These are phyloP conservation scores for Klebsormidium nitens DNA, from an alignment of 139 green algal genomes.

Conservation along the genomic window DNA sequence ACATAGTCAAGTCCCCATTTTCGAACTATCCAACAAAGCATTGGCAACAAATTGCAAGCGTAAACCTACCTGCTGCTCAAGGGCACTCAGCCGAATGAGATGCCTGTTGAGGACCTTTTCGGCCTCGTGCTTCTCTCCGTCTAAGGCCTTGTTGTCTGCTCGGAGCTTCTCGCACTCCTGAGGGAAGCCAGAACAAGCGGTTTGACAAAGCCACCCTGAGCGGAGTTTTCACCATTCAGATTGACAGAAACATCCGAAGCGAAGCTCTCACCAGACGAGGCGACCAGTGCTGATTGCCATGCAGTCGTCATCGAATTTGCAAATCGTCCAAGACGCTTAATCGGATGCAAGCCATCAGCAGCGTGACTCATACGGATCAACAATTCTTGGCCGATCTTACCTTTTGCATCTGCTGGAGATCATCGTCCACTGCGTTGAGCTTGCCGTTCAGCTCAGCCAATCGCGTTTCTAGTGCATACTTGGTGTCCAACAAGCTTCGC, in stretches of 20 bases:
- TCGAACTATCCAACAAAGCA: too few relatives aligned
- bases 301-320: too few relatives aligned
- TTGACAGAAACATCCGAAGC: too few relatives aligned
- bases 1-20: too few relatives aligned
- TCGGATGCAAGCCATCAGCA: background rate
- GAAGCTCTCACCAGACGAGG: too few relatives aligned
- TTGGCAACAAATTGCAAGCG: too few relatives aligned
- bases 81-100: background rate
- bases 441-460: background rate
- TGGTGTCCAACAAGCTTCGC: background rate
- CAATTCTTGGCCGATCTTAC: background rate
- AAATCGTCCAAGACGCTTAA: too few relatives aligned
- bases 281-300: too few relatives aligned
- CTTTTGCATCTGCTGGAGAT: background rate
- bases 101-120: background rate
- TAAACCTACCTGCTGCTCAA: slow-evolving; percentile 12
- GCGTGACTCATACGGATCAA: too few relatives aligned
- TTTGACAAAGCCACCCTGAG: slow-evolving; percentile 1
- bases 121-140: background rate
- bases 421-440: background rate
- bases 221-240: background rate
- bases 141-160: background rate
- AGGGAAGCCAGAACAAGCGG: background rate
- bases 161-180: slow-evolving; percentile 1
- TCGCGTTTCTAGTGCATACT: background rate